phyloP scores from a whole-genome alignment of 2,329 filamentous ascomycete species.

The Trichoderma koningiopsis region DNA sequence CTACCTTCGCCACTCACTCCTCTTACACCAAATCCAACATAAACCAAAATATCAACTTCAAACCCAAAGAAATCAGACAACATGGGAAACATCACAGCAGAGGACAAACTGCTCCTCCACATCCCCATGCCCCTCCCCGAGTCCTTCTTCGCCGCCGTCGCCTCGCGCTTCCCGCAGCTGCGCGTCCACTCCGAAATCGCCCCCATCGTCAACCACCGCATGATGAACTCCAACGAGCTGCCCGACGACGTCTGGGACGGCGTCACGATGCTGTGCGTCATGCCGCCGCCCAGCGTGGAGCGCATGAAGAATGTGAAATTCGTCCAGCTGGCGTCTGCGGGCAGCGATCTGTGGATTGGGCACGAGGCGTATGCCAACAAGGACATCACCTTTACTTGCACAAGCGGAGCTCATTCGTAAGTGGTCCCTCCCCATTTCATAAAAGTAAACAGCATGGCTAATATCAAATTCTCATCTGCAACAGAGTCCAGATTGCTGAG shows the following conservation, averaged over 20 bases:
- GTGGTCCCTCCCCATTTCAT: conserved; percentile 27
- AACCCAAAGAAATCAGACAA: neutral
- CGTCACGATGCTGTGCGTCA: conserved; percentile 44
- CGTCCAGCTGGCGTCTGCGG: conserved; percentile 49
- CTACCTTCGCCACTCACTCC: no score
- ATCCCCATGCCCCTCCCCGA: conserved; percentile 36
- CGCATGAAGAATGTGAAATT: conserved; percentile 43
- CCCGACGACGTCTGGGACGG: conserved; percentile 41
- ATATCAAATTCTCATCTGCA: neutral
- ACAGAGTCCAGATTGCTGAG: conserved; percentile 44
- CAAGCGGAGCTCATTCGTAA: conserved; percentile 47
- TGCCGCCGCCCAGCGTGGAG: conserved; percentile 37
- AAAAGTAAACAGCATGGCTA: neutral
- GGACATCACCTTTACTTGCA: conserved; percentile 43
- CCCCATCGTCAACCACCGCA: conserved; percentile 26
- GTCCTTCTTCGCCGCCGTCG: conserved; percentile 41
- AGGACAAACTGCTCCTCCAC: conserved; percentile 46
- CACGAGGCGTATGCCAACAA: conserved; percentile 41
- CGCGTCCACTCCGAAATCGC: conserved; percentile 40
- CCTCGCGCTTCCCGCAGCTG: conserved; percentile 43
- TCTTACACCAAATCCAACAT: neutral
- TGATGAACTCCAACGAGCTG: conserved; percentile 34
- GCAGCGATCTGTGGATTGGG: conserved; percentile 46
- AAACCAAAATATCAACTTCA: neutral
- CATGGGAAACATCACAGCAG: conserved; percentile 33